Evolutionary conservation across 306 rosid species (phyloP), one percentile per base, ranked within the genome.

Genomic region (Begonia peltatifolia): DNA sequence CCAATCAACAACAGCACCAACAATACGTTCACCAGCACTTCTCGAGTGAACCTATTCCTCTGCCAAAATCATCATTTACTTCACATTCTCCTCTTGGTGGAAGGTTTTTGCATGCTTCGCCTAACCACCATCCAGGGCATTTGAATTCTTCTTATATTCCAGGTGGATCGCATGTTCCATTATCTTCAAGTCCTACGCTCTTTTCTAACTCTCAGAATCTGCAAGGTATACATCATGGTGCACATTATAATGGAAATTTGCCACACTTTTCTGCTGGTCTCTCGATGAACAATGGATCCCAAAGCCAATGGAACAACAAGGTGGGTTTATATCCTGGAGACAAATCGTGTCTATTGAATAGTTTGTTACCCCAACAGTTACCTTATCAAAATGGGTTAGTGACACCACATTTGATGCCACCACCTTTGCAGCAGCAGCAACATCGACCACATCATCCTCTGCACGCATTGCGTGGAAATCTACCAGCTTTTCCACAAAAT

Each of bases 1-100:
- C 99, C 53, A 96, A 86, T 55, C 95, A 77, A 70, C 89, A 70
- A 65, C 80, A 81, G 59, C 87, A 63, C 54, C 87, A 64, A 52
- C 94, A 73, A 25, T 75, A 62, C 36, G 73, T 53, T 23, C 78
- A 67, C 51, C 94, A 84, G 54, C 79, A 76, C 50, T 68, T 71
- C 64, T 69, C 92, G 20, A 77, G 82, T 56, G 95, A 86, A 63
- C 79, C 92, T 7, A 79, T 76, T 62, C 47, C 54, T 46, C 78
- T 74, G 57, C 93, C 87, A 6, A 83, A 76, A 47, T 67, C 93
- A 48, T 67, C 81, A 50, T 74, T 71, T 57, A 67, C 75, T 49
- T 74, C 87, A 36, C 73, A 68, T 68, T 76, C 80, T 12, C 74
- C 79, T 41, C 66, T 81, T 15, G 76, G 72, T 41, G 79, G 77